A percentile compares a stretch with the other conserved stretches of the same genome.
These are phyloP conservation scores for Curvularia spicifera DNA, from an alignment of 2,329 filamentous ascomycete species.

Conservation along the genomic window DNA sequence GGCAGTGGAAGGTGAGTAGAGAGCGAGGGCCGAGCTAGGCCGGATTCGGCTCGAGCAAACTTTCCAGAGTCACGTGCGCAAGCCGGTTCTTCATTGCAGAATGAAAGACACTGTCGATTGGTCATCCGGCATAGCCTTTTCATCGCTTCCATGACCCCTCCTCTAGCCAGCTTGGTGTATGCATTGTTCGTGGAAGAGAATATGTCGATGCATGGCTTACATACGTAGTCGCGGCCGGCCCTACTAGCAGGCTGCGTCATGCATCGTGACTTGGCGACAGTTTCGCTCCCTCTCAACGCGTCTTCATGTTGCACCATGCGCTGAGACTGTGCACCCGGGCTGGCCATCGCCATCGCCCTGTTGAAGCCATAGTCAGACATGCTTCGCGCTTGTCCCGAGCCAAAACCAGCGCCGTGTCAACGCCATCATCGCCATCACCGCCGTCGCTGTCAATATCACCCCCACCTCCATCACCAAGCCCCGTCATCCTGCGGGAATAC, in stretches of 20 bases:
- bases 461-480: constrained; percentile 27
- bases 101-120: neutral
- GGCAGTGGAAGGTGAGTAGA: neutral
- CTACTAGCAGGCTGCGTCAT: constrained; percentile 16
- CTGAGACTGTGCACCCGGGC: constrained; percentile 31
- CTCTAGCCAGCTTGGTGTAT: neutral
- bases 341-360: constrained; percentile 10
- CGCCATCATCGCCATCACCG: constrained; percentile 8
- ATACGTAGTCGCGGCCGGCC: constrained; percentile 10
- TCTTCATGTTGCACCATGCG: constrained; percentile 47
- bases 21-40: neutral
- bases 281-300: constrained; percentile 25
- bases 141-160: neutral
- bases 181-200: neutral
- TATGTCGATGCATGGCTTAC: constrained; percentile 12
- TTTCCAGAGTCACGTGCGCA: neutral
- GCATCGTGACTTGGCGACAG: constrained; percentile 32
- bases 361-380: constrained; percentile 18
- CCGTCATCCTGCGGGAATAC: constrained; percentile 75
- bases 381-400: constrained; percentile 24
- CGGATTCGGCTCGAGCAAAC: neutral
- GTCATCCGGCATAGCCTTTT: neutral
- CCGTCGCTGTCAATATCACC: constrained; percentile 19
- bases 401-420: constrained; percentile 11
- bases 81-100: neutral